Evolutionary conservation across 1,284 basidiomycete genomes (phyloP), one percentile per base, ranked within the genome.

Genomic region (Veloboletus limbatus): DNA sequence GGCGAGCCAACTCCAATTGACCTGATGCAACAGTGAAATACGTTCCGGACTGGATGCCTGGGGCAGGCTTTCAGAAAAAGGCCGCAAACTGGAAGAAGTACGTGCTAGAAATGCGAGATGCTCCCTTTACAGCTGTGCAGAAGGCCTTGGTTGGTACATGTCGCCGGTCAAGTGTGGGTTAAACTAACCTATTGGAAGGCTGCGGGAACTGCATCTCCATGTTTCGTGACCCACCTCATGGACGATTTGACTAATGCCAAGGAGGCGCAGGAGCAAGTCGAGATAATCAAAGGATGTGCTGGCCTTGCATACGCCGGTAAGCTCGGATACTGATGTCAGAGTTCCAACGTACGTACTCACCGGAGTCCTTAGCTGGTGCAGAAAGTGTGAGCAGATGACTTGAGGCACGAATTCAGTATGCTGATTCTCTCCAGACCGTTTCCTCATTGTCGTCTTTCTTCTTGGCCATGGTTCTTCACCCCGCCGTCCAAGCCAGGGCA

Each of bases 401-500:
- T 10, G 6, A 25, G 1, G 6, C 4, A 4, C 2, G 32, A 22
- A 39, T 35, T 30, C 2, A 32, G 3, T 32, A 26, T 43, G 8
- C 58, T 63, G 28, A 59, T 26, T 37, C 25, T 30, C 17, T 45
- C 26, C 40, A 77, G 76, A 72, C 69, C 7, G 67, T 73, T 32
- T 73, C 75, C 0, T 67, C 70, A 3, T 46, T 77, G 32, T 63
- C 71, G 0, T 73, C 74, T 0, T 76, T 78, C 48, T 65, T 76
- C 45, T 59, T 78, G n/a, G 76, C 74, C 3, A 69, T 78, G 59
- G 57, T 75, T n/a, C 55, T 73, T 22, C 54, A 76, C 49, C 76
- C 77, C 6, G 68, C 69, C 18, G 71, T 75, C 8, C 72, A 74
- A 54, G 51, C 48, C n/a, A 72, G 69, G 53, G 76, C 73, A 14